Evolutionary conservation across 2,329 filamentous ascomycete genomes (phyloP).

Genomic region (Pyrenophora graminea): DNA sequence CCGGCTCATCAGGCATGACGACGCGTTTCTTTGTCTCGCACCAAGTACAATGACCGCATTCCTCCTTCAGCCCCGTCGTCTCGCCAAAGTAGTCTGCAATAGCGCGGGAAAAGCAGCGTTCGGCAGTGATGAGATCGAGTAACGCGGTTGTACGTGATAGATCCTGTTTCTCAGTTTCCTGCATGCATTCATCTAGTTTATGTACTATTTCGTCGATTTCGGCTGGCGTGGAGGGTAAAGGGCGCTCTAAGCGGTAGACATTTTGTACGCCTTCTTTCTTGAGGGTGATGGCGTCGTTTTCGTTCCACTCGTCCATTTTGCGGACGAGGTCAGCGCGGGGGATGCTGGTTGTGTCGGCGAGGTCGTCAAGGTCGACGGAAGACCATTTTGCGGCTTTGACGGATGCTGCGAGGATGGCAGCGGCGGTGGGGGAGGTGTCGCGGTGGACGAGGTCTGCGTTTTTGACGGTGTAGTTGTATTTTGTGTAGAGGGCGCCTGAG

Average conservation of each 20-base stretch:
- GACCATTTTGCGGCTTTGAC: constrained; percentile 51
- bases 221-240: constrained; percentile 50
- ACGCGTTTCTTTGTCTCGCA: constrained; percentile 43
- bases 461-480: constrained; percentile 55
- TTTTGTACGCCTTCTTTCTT: constrained; percentile 58
- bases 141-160: constrained; percentile 57
- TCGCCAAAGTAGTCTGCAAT: constrained; percentile 65
- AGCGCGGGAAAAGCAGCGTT: constrained; percentile 56
- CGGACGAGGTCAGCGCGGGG: constrained; percentile 56
- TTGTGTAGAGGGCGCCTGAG: constrained; percentile 60
- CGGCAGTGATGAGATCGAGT: constrained; percentile 58
- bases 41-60: constrained; percentile 63
- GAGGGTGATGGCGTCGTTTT: constrained; percentile 56
- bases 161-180: constrained; percentile 58
- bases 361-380: constrained; percentile 55
- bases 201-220: constrained; percentile 54
- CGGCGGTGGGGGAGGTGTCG: constrained; percentile 51
- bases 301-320: constrained; percentile 60
- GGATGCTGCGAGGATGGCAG: constrained; percentile 51
- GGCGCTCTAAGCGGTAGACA: constrained; percentile 57
- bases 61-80: constrained; percentile 46
- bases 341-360: constrained; percentile 40
- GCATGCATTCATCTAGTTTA: constrained; percentile 57
- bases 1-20: constrained; percentile 47
- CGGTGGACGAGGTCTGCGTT: constrained; percentile 40